Conservation (phyloP, 202 grass and related monocot species). For the Carex arenaria region DNA sequence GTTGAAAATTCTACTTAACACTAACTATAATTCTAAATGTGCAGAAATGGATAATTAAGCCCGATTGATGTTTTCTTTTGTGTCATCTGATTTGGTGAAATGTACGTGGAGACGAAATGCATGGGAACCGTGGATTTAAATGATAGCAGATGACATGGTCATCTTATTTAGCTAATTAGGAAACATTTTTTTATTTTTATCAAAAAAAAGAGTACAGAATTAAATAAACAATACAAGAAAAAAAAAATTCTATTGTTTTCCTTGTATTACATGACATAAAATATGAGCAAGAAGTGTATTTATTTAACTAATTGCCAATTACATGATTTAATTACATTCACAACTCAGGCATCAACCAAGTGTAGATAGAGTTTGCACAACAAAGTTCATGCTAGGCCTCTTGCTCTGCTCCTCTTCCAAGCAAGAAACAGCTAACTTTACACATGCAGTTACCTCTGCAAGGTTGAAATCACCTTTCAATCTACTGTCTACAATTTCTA, state of each 20-base stretch:
- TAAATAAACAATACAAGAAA: not conserved
- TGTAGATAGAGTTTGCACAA: slow-evolving; percentile 42
- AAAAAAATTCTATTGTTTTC: not conserved
- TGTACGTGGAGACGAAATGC: no score
- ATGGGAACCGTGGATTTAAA: not conserved
- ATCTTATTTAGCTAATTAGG: not conserved
- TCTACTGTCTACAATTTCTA: slow-evolving; percentile 30
- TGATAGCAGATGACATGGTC: not conserved
- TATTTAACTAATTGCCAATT: not conserved
- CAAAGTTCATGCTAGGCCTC: slow-evolving; percentile 40
- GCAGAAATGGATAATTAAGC: no score
- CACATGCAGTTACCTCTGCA: slow-evolving; percentile 31
- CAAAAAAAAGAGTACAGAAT: not conserved
- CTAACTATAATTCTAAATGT: no score
- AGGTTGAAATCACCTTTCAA: slow-evolving; percentile 35
- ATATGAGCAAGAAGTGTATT: not conserved
- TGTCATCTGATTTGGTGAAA: no score
- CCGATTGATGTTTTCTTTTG: no score
- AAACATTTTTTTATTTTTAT: not conserved
- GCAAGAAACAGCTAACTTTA: slow-evolving; percentile 49
- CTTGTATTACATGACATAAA: not conserved
- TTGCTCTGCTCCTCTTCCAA: slow-evolving; percentile 32
- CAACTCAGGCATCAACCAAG: slow-evolving; percentile 2
- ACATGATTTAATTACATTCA: not conserved
- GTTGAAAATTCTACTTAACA: no score